A percentile compares a stretch with the other conserved stretches of the same genome.
These are phyloP conservation scores for Eucalyptus curtisii DNA, from an alignment of 345 rosid species.

Conservation along the genomic window DNA sequence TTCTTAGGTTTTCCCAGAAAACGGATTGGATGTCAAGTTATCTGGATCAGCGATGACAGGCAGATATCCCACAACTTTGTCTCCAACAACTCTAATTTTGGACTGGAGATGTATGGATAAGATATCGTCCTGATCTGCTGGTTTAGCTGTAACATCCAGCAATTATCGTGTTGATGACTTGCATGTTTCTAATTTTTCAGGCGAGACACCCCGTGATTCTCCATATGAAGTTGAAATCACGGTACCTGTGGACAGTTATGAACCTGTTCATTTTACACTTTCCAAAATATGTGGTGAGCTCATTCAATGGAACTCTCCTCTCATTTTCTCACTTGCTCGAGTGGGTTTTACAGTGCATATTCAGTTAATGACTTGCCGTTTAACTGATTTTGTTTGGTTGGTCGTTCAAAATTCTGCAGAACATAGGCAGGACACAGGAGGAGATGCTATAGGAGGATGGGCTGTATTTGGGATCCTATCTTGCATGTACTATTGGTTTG, in stretches of 20 bases:
- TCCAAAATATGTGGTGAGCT: slow-evolving; percentile 82
- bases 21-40: slow-evolving; percentile 50
- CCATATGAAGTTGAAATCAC: slow-evolving; percentile 76
- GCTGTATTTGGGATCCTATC: slow-evolving; percentile 81
- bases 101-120: slow-evolving; percentile 73
- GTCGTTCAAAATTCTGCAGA: slow-evolving; percentile 26
- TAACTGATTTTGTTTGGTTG: not conserved
- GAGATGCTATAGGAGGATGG: slow-evolving; percentile 74
- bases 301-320: not conserved
- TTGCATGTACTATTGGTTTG: slow-evolving; percentile 52
- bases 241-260: slow-evolving; percentile 72
- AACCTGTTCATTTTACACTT: slow-evolving; percentile 69
- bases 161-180: not conserved
- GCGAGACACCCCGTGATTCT: slow-evolving; percentile 35
- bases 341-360: not conserved
- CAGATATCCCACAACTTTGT: slow-evolving; percentile 71
- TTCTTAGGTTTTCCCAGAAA: slow-evolving; percentile 56
- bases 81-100: slow-evolving; percentile 61
- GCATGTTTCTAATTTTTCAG: slow-evolving; percentile 20
- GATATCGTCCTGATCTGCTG: not conserved
- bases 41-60: slow-evolving; percentile 61
- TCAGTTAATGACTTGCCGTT: not conserved
- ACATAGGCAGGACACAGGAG: slow-evolving; percentile 38
- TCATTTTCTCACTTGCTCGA: not conserved
- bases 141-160: not conserved